Percentiles rank a stretch among this genome's conserved stretches.
These are phyloP conservation scores for Phytopythium mirpurense DNA, from an alignment of 352 stramenopile genomes.

Conservation along the genomic window DNA sequence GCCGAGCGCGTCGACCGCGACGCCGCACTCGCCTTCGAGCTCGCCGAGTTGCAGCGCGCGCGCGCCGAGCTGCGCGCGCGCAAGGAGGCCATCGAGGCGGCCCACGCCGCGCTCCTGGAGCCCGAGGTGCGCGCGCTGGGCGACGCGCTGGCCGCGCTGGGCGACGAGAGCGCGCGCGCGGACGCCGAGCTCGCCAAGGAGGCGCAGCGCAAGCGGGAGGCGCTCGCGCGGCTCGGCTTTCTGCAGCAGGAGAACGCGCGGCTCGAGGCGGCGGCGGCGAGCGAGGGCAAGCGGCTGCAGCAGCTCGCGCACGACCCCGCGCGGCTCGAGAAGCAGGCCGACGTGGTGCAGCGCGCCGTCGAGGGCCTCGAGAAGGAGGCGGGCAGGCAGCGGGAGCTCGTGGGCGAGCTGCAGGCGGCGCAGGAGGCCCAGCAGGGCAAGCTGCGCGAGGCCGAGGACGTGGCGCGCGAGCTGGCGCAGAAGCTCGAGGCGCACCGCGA, in stretches of 20 bases:
- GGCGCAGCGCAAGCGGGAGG: constrained; percentile 53
- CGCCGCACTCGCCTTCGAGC: constrained; percentile 81
- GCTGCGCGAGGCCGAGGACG: constrained; percentile 68
- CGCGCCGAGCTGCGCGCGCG: constrained; percentile 62
- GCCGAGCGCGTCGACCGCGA: constrained; percentile 75
- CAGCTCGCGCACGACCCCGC: constrained; percentile 75
- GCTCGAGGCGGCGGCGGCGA: constrained; percentile 36
- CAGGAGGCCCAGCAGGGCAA: constrained; percentile 43
- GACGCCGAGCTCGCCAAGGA: constrained; percentile 74
- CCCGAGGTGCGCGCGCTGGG: constrained; percentile 76
- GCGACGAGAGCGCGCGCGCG: constrained; percentile 61
- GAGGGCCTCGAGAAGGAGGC: constrained; percentile 64
- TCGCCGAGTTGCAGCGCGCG: constrained; percentile 83
- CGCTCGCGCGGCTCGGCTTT: constrained; percentile 52
- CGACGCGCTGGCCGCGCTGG: constrained; percentile 54
- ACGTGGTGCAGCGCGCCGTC: constrained; percentile 81
- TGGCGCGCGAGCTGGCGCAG: constrained; percentile 72
- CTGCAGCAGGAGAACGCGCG: constrained; percentile 56
- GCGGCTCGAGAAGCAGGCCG: constrained; percentile 79
- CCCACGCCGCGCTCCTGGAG: constrained; percentile 81
- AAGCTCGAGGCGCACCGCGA: constrained; percentile 89
- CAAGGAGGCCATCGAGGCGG: constrained; percentile 69
- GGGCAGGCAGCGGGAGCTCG: constrained; percentile 31
- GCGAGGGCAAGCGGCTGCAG: constrained; percentile 53
- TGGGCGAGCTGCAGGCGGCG: constrained; percentile 29